Evolutionary conservation across 768 basidiomycete species (phyloP).

Genomic region (Harrya chromipes): DNA sequence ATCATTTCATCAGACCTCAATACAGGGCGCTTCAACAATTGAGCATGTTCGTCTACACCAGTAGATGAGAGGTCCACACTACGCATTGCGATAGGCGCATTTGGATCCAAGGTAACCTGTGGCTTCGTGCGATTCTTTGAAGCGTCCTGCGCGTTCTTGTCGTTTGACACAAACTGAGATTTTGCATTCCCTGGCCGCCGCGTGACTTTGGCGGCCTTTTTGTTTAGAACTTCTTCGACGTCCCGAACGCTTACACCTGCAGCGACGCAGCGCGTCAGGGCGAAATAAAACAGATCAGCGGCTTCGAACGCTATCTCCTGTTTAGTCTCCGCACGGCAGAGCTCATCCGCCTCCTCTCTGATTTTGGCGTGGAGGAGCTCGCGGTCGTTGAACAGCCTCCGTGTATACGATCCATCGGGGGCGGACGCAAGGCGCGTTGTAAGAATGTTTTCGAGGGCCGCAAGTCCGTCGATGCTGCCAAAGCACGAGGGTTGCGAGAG

Average conservation of each 20-base stretch:
- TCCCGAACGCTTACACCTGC: slow-evolving; percentile 81
- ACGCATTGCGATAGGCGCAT: slow-evolving; percentile 72
- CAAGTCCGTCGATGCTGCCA: slow-evolving; percentile 72
- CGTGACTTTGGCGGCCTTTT: slow-evolving; percentile 82
- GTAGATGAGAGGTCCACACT: slow-evolving; percentile 55
- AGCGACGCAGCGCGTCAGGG: slow-evolving; percentile 78
- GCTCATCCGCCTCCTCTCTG: slow-evolving; percentile 97
- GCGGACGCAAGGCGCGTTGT: slow-evolving; percentile 67
- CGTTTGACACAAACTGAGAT: slow-evolving; percentile 56
- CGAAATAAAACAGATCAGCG: slow-evolving; percentile 93
- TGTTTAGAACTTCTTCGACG: slow-evolving; percentile 79
- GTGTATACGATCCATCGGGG: slow-evolving; percentile 91
- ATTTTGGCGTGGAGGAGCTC: slow-evolving; percentile 89
- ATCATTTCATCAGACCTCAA: slow-evolving; percentile 66
- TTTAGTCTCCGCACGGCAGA: slow-evolving; percentile 76
- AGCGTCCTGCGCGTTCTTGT: slow-evolving; percentile 21
- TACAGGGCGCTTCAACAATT: slow-evolving; percentile 84
- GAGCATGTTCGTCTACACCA: slow-evolving; percentile 52
- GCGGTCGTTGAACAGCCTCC: slow-evolving; percentile 77
- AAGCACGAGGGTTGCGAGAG: slow-evolving; percentile 87
- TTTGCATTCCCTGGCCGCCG: slow-evolving; percentile 92
- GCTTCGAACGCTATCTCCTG: slow-evolving; percentile 93
- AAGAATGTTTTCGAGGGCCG: slow-evolving; percentile 78
- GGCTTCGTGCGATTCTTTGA: slow-evolving; percentile 29
- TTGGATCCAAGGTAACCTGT: slow-evolving; percentile 22